Evolutionary conservation across 2,329 filamentous ascomycete species (phyloP).

Genomic region (Aspergillus sp.): DNA sequence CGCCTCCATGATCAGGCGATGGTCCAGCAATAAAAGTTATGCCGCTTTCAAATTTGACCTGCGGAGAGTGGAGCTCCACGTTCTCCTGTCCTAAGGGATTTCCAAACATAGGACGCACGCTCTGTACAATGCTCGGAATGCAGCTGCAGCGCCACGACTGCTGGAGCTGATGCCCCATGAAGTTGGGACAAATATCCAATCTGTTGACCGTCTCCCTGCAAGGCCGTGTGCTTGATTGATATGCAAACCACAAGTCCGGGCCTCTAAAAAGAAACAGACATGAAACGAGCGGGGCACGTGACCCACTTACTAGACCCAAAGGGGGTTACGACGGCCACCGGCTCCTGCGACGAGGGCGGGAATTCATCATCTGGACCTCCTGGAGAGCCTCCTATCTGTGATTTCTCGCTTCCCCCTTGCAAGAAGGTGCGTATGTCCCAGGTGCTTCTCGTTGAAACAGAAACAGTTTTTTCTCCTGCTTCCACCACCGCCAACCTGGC

Average conservation of each 20-base stretch:
- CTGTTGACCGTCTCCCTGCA: not conserved
- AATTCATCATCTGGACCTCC: constrained; percentile 18
- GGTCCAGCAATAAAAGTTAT: not conserved
- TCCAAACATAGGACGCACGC: not conserved
- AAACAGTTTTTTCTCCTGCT: not conserved
- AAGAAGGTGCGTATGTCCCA: constrained; percentile 14
- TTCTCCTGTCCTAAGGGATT: not conserved
- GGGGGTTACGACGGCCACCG: constrained; percentile 12
- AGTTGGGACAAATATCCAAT: not conserved
- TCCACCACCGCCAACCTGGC: not conserved
- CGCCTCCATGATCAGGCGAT: constrained; percentile 10
- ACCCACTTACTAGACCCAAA: constrained; percentile 18
- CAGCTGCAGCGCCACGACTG: not conserved
- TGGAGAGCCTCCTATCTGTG: constrained; percentile 25
- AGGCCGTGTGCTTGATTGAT: too few species aligned
- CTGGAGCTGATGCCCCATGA: not conserved
- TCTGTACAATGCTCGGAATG: not conserved
- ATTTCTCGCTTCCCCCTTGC: constrained; percentile 15
- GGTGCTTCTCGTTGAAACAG: not conserved
- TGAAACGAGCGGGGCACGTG: constrained; percentile 18
- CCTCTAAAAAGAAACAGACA: not conserved
- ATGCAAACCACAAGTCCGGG: too few species aligned
- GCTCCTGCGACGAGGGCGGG: constrained; percentile 20
- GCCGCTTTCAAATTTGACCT: not conserved
- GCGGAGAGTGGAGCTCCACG: not conserved